These are phyloP conservation scores for Russula virescens DNA, from an alignment of 768 basidiomycete genomes.

Conservation along the genomic window DNA sequence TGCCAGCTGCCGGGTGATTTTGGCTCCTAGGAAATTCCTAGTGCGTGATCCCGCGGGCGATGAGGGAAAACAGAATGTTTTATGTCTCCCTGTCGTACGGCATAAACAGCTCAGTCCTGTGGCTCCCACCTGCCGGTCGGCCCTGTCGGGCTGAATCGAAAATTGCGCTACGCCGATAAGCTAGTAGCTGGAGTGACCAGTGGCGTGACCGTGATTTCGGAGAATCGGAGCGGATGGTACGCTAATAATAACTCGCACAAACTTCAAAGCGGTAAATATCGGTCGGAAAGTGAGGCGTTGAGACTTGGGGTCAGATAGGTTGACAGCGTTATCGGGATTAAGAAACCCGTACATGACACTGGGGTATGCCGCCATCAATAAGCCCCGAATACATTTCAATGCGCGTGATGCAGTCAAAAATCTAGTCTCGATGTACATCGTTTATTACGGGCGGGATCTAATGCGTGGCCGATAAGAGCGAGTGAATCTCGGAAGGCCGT, in stretches of 20 bases:
- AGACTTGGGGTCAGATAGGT: too few relatives aligned
- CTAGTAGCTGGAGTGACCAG: neutral
- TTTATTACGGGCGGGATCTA: too few relatives aligned
- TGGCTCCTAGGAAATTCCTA: too few relatives aligned
- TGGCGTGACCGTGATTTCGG: neutral
- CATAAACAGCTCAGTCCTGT: constrained; percentile 10
- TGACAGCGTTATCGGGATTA: neutral
- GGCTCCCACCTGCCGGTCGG: neutral
- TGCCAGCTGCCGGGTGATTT: too few relatives aligned
- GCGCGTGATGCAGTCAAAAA: too few relatives aligned
- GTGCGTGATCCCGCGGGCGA: neutral
- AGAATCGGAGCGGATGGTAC: neutral
- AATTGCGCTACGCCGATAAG: neutral
- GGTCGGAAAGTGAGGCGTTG: neutral
- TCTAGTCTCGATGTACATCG: too few relatives aligned
- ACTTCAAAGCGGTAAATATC: too few relatives aligned
- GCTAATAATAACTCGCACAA: neutral
- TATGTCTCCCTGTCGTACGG: neutral
- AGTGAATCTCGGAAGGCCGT: too few relatives aligned
- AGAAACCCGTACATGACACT: too few relatives aligned
- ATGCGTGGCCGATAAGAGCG: too few relatives aligned
- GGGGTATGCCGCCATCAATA: too few relatives aligned
- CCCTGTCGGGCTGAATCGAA: neutral
- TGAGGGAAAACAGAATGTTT: neutral
- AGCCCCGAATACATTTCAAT: too few relatives aligned